Evolutionary conservation across 768 basidiomycete genomes (phyloP), one percentile per base, ranked within the genome.

Genomic region (Leccinum uliginosum): DNA sequence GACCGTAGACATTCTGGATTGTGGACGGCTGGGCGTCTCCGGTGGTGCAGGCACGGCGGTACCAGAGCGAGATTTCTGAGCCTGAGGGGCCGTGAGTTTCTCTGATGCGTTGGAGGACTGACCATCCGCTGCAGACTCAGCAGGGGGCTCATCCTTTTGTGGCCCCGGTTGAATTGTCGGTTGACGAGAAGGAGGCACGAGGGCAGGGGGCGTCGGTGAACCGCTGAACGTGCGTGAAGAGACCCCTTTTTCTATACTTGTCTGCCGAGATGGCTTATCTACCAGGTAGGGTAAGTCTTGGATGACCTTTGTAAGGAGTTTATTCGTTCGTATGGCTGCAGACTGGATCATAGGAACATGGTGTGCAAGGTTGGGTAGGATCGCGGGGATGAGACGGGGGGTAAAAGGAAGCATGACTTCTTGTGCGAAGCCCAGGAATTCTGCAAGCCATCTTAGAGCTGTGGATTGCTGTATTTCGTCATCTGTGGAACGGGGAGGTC

Each of bases 401-500:
- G 93, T 93, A 67, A 97, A 97, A 2, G 91, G 90, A 26, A 98
- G 83, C 80, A 98, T 91, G 53, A 95, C 92, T 67, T 94, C 91
- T 53, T 89, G 86, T 2, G 86, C 88, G 64, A 98, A 93, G 49
- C 76, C 80, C 30, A 98, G 76, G 73, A 98, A 93, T 61, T 94
- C 92, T 6, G 91, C 83, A 23, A 99, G 76, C 97, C 97, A 99
- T 58, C 83, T 79, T 15, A 99, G 80, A n/a, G 94, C 91, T 0
- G 91, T 95, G 0, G 91, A 91, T 64, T 97, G 93, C 61, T 97
- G 94, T 27, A 96, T 91, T 67, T 96, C 94, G 59, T 93, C 91
- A 65, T 98, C 97, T 51, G 56, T 21, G 24, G 35, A 52, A 47
- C 40, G 14, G 52, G 51, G 7, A 50, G 29, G 19, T 59, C 14